These are phyloP conservation scores for Apiospora pterosperma DNA, from an alignment of 2,329 filamentous ascomycete species.

Conservation along the genomic window DNA sequence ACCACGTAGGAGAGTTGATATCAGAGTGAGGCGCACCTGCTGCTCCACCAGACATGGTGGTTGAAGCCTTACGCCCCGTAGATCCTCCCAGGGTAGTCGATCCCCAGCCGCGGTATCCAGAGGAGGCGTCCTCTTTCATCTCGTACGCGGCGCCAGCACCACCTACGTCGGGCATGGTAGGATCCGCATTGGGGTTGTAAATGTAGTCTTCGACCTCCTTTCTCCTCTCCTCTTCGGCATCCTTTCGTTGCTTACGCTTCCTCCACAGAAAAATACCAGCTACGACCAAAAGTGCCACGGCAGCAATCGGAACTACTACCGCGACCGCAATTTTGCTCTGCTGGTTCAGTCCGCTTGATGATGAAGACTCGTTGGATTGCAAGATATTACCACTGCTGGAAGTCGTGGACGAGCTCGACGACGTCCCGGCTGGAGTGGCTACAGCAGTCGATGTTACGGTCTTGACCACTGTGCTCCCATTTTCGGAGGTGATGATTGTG, in stretches of 20 bases:
- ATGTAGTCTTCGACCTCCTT: conserved; percentile 98
- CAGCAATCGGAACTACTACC: conserved; percentile 89
- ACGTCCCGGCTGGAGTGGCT: conserved; percentile 8
- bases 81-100: conserved; percentile 66
- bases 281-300: conserved; percentile 76
- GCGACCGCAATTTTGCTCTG: conserved; percentile 82
- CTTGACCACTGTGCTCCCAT: conserved; percentile 19
- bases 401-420: conserved; percentile 12
- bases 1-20: conserved; percentile 46
- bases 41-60: conserved; percentile 77
- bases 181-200: conserved; percentile 96
- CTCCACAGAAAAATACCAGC: conserved; percentile 82
- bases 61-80: conserved; percentile 80
- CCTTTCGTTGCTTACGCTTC: conserved; percentile 80
- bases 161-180: conserved; percentile 60
- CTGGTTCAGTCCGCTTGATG: conserved; percentile 48
- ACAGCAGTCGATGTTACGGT: conserved; percentile 18
- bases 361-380: conserved; percentile 19
- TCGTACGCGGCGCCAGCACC: conserved; percentile 57
- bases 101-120: conserved; percentile 94
- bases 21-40: conserved; percentile 70
- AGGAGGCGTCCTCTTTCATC: conserved; percentile 72
- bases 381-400: conserved; percentile 16
- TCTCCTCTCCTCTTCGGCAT: conserved; percentile 79
- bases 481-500: conserved; percentile 10